Evolutionary conservation across 208 protist species (phyloP), one percentile per base, ranked within the genome.

Genomic region (Tritrichomonas foetus): DNA sequence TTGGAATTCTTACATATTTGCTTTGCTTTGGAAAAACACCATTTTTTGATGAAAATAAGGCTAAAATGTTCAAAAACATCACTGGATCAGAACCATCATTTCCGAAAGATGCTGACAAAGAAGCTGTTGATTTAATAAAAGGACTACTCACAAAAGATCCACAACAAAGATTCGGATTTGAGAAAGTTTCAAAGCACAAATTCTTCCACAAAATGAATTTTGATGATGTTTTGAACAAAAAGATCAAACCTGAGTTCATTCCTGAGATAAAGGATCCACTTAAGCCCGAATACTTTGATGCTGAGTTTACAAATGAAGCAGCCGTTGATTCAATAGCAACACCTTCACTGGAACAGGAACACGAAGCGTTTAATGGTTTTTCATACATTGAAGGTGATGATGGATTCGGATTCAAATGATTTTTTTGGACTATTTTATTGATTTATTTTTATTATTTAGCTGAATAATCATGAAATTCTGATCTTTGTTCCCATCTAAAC

Each of bases 171-270:
- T 36, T 22, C 20, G 93, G 89, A 50, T 93, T 94, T 14, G 64
- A 72, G 36, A 94, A 97, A 93, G 72, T 97, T 53, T 95, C 93
- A 74, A 39, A 41, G 44, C 82, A 94, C 74, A 30, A 49, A n/a
- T 94, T 93, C 14, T 94, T 94, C n/a, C 0, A 16, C 33, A 22
- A 30, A 0, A 30, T 94, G 9, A 64, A 94, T 27, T 94, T 13
- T 20, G 36, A 93, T 50, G 50, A 78, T 11, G 82, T 94, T 14
- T 49, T n/a, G 9, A 57, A 39, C 5, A 66, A 44, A 1, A 39
- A 94, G 55, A 72, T 72, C 61, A 74, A 44, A 72, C 94, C 94
- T 5, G 61, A 49, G 1, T 94, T 89, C 39, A 30, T 89, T 57
- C 78, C 78, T 39, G 27, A 39, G 14, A 57, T 57, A 20, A 89